Evolutionary conservation across 2,329 filamentous ascomycete species (phyloP).

Genomic region (Penicillium sp.): DNA sequence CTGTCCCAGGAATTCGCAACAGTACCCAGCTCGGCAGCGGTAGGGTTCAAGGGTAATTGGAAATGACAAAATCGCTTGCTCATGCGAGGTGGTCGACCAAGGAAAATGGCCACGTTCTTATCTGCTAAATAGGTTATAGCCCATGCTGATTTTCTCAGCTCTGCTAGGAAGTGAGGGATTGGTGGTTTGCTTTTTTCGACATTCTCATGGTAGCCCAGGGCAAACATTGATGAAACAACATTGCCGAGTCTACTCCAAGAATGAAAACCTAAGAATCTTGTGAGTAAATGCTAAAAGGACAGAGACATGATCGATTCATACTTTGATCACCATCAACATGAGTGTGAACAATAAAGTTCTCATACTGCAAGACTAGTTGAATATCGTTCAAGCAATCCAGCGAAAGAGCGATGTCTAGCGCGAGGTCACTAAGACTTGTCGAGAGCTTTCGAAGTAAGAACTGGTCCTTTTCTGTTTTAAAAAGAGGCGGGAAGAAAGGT

Average conservation of each 20-base stretch:
- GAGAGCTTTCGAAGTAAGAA: slow-evolving; percentile 27
- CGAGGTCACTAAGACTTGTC: slow-evolving; percentile 36
- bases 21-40: neutral
- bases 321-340: slow-evolving; percentile 49
- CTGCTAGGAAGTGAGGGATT: slow-evolving; percentile 38
- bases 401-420: slow-evolving; percentile 39
- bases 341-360: slow-evolving; percentile 50
- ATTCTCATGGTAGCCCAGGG: slow-evolving; percentile 50
- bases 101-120: slow-evolving; percentile 51
- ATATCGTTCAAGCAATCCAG: slow-evolving; percentile 46
- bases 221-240: slow-evolving; percentile 47
- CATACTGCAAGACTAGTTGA: slow-evolving; percentile 49
- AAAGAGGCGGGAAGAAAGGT: slow-evolving; percentile 31
- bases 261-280: slow-evolving; percentile 39
- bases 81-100: slow-evolving; percentile 51
- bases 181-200: slow-evolving; percentile 28
- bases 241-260: slow-evolving; percentile 52
- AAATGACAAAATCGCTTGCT: slow-evolving; percentile 44
- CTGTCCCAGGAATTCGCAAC: slow-evolving; percentile 14
- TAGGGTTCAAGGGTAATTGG: slow-evolving; percentile 26
- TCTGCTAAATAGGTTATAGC: slow-evolving; percentile 48
- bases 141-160: slow-evolving; percentile 44
- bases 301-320: slow-evolving; percentile 22
- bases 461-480: slow-evolving; percentile 29
- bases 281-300: neutral